These are phyloP conservation scores for Zelonia costaricensis DNA, from an alignment of 208 protist species.

Conservation along the genomic window DNA sequence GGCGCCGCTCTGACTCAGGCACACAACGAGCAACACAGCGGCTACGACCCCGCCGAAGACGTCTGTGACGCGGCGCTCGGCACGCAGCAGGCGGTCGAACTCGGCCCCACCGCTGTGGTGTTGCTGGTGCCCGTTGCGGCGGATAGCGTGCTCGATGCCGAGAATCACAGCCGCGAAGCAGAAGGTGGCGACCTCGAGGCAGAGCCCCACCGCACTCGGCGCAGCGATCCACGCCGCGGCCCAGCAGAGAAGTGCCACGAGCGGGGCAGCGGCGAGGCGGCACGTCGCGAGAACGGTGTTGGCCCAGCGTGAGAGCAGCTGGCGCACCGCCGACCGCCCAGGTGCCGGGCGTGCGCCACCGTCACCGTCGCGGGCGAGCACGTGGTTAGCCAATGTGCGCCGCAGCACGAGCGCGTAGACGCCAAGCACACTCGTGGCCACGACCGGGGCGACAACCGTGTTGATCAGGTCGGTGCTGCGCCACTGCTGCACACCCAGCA, in stretches of 20 bases:
- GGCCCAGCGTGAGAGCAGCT: background rate
- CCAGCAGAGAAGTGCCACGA: slow-evolving; percentile 16
- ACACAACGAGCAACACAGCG: slow-evolving; percentile 1
- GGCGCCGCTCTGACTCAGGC: slow-evolving; percentile 8
- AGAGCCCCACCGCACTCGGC: slow-evolving; percentile 23
- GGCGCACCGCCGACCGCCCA: background rate
- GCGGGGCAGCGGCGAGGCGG: slow-evolving; percentile 1
- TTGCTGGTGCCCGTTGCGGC: background rate
- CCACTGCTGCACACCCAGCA: slow-evolving; percentile 25
- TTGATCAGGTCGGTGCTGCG: slow-evolving; percentile 2
- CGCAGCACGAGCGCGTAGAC: slow-evolving; percentile 8
- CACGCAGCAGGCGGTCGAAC: no score
- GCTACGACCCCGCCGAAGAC: slow-evolving; percentile 2
- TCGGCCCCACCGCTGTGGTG: background rate
- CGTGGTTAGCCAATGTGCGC: background rate
- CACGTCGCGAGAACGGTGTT: background rate
- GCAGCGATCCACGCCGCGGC: slow-evolving; percentile 7
- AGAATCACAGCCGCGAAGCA: slow-evolving; percentile 1
- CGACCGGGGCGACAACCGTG: slow-evolving; percentile 10
- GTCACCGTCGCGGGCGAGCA: slow-evolving; percentile 1
- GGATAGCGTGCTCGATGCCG: background rate
- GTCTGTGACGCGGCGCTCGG: background rate
- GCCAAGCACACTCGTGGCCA: background rate
- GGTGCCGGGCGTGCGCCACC: background rate
- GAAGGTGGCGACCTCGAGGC: slow-evolving; percentile 21